Evolutionary conservation across 352 stramenopile species (phyloP), one percentile per base, ranked within the genome.

Genomic region (Phytophthora cryptogea): DNA sequence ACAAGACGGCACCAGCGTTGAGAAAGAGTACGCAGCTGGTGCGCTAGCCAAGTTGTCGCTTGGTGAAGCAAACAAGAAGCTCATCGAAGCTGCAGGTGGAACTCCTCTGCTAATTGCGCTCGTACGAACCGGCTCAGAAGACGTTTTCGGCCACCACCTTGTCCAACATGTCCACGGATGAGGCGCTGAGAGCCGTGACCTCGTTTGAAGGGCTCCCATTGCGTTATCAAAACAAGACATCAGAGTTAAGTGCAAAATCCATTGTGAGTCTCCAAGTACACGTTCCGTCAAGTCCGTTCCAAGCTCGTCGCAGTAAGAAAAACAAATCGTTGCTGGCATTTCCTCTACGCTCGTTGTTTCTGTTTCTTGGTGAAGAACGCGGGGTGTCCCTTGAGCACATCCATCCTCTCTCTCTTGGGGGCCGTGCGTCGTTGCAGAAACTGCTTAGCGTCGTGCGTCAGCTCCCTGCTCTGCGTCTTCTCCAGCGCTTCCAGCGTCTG

Each of bases 311-410:
- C 2, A 23, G 20, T 23, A 23, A 23, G 20, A 23, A 23, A 23
- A 23, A 23, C 20, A 23, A 23, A 23, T 23, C 20, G 20, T 23
- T 23, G 20, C 20, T 23, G 20, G 20, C 20, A 14, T 47, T 31
- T 33, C 42, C 32, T 66, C 47, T 72, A 35, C 23, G 39, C 37
- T 42, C 68, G 70, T 37, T 70, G 53, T 55, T 88, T 88, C 65
- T 92, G 78, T 55, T 88, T 88, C 69, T 89, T 91, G 40, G 76
- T 78, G 46, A 94, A 94, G 44, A 80, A 68, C 33, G 82, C 72
- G 26, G 72, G 20, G 50, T 94, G 84, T 44, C 84, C 84, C 23
- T 90, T 74, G 20, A 94, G 54, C 42, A 90, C 66, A 54, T 78
- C 86, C 73, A 89, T 88, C 41, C 84, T 77, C 31, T 56, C 55